Conservation (phyloP, 176 grass and related monocot genomes). For the Carex pumila region DNA sequence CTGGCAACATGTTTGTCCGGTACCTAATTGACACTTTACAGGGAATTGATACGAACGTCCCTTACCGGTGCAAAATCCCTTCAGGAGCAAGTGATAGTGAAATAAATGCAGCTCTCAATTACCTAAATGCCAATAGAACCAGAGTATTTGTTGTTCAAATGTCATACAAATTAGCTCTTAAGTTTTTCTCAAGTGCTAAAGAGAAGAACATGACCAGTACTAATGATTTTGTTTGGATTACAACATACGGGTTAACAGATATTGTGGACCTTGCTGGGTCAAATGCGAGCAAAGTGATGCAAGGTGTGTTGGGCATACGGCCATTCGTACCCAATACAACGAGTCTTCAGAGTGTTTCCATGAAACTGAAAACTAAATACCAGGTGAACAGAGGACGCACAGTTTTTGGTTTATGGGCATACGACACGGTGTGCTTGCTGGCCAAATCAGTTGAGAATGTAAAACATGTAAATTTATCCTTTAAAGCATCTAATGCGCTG, state of each 20-base stretch:
- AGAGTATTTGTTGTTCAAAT: slow-evolving; percentile 64
- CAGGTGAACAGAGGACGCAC: slow-evolving; percentile 10
- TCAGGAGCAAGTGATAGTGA: slow-evolving; percentile 17
- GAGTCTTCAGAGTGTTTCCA: slow-evolving; percentile 20
- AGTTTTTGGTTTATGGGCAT: slow-evolving; percentile 51
- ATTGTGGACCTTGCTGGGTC: slow-evolving; percentile 39
- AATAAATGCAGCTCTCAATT: slow-evolving; percentile 25
- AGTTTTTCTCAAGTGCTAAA: slow-evolving; percentile 49
- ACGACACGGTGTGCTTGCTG: slow-evolving; percentile 65
- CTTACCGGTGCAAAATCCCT: slow-evolving; percentile 38
- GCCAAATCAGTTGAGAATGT: slow-evolving; percentile 40
- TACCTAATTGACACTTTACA: slow-evolving; percentile 55
- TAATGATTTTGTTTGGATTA: slow-evolving; percentile 63
- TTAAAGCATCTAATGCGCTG: slow-evolving; percentile 3
- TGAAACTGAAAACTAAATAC: slow-evolving; percentile 43
- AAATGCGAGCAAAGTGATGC: slow-evolving; percentile 47
- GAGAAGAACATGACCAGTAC: slow-evolving; percentile 35
- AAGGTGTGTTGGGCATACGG: slow-evolving; percentile 60
- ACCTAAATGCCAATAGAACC: slow-evolving; percentile 37
- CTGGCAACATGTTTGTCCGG: slow-evolving; percentile 36
- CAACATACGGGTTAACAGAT: slow-evolving; percentile 61
- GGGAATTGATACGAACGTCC: slow-evolving; percentile 27
- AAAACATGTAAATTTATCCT: slow-evolving; percentile 24
- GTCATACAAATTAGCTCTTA: slow-evolving; percentile 37
- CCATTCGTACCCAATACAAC: slow-evolving; percentile 35